A percentile compares a stretch with the other conserved stretches of the same genome.
phyloP scores from a whole-genome alignment of 441 rosid genomes.

The Metrosideros polymorpha region DNA sequence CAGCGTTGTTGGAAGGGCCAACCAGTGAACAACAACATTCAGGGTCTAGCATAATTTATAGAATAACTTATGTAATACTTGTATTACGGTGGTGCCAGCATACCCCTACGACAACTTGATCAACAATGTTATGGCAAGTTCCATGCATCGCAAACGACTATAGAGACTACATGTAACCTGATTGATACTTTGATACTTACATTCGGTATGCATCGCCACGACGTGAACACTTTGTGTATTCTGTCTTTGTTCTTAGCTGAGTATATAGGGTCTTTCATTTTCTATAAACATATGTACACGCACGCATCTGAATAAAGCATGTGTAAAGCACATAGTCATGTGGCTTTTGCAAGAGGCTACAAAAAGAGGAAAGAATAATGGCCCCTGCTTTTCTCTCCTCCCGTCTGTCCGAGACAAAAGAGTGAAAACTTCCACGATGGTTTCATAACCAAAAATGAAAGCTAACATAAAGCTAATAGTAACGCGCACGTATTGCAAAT shows the following conservation, averaged over 20 bases:
- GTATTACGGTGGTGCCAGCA: background rate
- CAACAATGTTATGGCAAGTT: background rate
- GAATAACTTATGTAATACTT: background rate
- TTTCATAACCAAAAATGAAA: constrained; percentile 20
- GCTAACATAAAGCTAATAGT: constrained; percentile 15
- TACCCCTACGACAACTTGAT: background rate
- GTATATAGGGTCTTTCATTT: background rate
- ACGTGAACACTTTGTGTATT: background rate
- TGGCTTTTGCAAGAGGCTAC: constrained; percentile 18
- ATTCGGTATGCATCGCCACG: background rate
- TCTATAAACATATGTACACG: background rate
- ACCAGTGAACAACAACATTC: too few species aligned
- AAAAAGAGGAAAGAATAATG: constrained; percentile 27
- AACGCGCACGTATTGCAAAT: background rate
- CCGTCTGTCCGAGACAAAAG: constrained; percentile 21
- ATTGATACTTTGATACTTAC: background rate
- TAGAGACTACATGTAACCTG: background rate
- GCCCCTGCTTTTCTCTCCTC: constrained; percentile 13
- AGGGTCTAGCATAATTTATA: background rate
- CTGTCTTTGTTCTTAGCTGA: background rate
- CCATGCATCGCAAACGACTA: background rate
- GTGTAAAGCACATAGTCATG: constrained; percentile 7
- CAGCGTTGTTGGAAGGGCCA: too few species aligned
- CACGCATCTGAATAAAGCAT: background rate
- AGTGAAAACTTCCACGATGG: constrained; percentile 25